Evolutionary conservation across 2,329 filamentous ascomycete genomes (phyloP).

Genomic region (Cladobotryum protrusum): DNA sequence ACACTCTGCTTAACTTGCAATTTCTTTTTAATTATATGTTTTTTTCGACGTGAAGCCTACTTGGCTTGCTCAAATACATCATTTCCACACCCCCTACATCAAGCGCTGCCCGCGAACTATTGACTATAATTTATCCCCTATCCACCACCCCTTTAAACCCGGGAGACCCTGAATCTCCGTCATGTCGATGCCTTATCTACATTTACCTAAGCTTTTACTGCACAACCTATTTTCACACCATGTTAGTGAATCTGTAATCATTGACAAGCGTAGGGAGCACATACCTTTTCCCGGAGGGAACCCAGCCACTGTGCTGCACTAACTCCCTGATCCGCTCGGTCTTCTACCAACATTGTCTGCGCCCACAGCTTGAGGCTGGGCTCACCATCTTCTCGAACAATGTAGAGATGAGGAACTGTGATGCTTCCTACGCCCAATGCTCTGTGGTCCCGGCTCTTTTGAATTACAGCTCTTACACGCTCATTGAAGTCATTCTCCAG

Average conservation of each 20-base stretch:
- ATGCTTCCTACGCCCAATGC: constrained; percentile 88
- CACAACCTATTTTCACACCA: constrained; percentile 1
- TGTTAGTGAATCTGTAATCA: background rate
- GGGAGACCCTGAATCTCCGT: background rate
- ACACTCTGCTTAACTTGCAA: no score
- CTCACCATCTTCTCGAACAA: constrained; percentile 93
- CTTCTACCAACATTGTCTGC: constrained; percentile 90
- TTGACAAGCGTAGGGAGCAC: constrained; percentile 7
- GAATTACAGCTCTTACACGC: constrained; percentile 78
- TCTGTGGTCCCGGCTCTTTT: constrained; percentile 86
- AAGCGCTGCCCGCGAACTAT: no score
- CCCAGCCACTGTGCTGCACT: constrained; percentile 93
- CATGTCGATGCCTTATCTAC: background rate
- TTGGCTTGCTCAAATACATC: no score
- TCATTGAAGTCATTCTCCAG: constrained; percentile 97
- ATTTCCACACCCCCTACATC: no score
- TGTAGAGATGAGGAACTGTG: constrained; percentile 83
- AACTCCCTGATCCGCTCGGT: constrained; percentile 87
- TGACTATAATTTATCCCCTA: no score
- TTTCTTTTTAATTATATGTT: no score
- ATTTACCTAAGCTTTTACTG: constrained; percentile 1
- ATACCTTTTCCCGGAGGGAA: constrained; percentile 86
- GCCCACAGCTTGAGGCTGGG: constrained; percentile 94
- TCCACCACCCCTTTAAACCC: no score
- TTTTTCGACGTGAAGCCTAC: no score